Conservation (phyloP, 2,329 filamentous ascomycete species). For the Alternaria brassicicola region DNA sequence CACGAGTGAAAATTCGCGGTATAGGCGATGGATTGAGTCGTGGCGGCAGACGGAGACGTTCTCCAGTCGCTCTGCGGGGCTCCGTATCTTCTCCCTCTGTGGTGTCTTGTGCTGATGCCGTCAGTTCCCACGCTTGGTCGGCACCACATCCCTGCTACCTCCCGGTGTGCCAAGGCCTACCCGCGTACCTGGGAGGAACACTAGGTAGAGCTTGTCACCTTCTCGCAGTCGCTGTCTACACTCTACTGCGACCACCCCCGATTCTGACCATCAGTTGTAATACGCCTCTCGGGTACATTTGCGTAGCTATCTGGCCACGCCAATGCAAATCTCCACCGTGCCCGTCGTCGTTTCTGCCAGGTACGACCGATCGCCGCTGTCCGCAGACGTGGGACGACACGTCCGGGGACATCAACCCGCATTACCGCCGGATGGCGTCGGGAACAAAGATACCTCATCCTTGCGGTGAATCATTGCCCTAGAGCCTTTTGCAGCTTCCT, state of each 20-base stretch:
- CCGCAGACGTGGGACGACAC: neutral
- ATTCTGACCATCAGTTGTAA: too few relatives aligned
- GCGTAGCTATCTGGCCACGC: neutral
- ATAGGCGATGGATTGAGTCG: neutral
- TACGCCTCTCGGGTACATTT: neutral
- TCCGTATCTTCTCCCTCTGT: neutral
- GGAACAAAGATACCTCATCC: neutral
- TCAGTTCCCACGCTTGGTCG: conserved; percentile 22
- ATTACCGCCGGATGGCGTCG: neutral
- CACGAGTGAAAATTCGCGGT: neutral
- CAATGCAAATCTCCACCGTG: neutral
- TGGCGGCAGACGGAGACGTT: neutral
- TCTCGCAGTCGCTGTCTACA: neutral
- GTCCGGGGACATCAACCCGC: neutral
- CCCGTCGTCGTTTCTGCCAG: neutral
- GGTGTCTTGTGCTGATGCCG: conserved; percentile 18
- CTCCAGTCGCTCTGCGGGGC: conserved; percentile 9
- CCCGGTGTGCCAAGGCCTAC: conserved; percentile 15
- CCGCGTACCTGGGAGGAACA: conserved; percentile 12
- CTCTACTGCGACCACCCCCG: neutral
- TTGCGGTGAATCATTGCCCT: neutral
- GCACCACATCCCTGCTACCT: conserved; percentile 13
- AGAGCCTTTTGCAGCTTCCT: neutral
- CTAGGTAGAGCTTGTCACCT: neutral
- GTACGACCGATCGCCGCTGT: neutral